Evolutionary conservation across 2,329 filamentous ascomycete species (phyloP), one percentile per base, ranked within the genome.

Genomic region (Trichoderma simmonsii): DNA sequence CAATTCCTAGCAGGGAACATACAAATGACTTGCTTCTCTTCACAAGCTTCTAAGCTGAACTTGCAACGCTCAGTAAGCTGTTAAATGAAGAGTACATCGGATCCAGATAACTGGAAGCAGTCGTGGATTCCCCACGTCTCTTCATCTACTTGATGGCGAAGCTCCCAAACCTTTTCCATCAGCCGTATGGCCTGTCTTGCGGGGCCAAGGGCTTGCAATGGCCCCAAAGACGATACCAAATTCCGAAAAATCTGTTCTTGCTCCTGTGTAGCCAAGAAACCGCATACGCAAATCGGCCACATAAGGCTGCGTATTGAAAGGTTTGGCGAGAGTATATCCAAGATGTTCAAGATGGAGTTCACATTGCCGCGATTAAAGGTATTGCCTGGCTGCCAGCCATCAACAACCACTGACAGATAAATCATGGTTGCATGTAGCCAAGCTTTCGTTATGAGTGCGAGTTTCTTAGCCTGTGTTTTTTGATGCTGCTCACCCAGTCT

Each of bases 191-290:
- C 67, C 12, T 63, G 51, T n/a, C 28, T 48, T 8, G 54, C 39
- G 12, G 67, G 56, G 1, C 67, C 67, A n/a, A 70, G 36, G n/a
- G 67, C 34, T 64, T 70, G 57, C 6, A 70, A 15, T 32, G 67
- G 59, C 18, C 36, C 56, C n/a, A 36, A 28, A 6, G 34, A 15
- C 14, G 28, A 62, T 9, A 65, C 32, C 11, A 65, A 21, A n/a
- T 26, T 5, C 7, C 62, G 32, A 12, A 54, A 65, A 12, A 8
- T n/a, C 6, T 48, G 0, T 21, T 54, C 56, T 12, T 70, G 56
- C 18, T 63, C 67, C n/a, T n/a, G n/a, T n/a, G 30, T 7, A 15
- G 67, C 67, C 8, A 64, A 14, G 34, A 60, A 70, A 6, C 67
- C 67, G 21, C 34, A 34, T 24, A 70, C 30, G 21, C 67, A 70